Evolutionary conservation across 345 rosid species (phyloP).

Genomic region (Hibiscus mutabilis): DNA sequence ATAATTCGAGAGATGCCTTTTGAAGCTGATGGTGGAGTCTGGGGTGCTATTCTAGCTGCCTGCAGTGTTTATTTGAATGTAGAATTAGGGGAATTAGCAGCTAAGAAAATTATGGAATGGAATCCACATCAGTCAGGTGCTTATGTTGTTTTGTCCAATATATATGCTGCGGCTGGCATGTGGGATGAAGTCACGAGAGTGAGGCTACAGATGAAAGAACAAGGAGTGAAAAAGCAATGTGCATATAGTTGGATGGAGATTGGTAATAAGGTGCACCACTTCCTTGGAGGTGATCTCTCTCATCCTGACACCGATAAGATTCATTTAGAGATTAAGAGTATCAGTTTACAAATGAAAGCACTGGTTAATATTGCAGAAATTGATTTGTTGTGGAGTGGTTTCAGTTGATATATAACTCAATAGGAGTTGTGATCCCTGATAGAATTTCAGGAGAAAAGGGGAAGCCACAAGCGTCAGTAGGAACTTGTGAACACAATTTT

Average conservation of each 20-base stretch:
- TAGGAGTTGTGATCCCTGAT: background rate
- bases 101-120: constrained; percentile 18
- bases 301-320: constrained; percentile 22
- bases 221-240: constrained; percentile 21
- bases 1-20: constrained; percentile 20
- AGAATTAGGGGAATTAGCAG: constrained; percentile 28
- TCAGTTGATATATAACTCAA: constrained; percentile 7
- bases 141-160: constrained; percentile 26
- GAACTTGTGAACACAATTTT: background rate
- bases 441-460: background rate
- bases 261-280: constrained; percentile 22
- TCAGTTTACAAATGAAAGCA: constrained; percentile 17
- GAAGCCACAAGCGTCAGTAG: background rate
- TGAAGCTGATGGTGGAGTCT: constrained; percentile 17
- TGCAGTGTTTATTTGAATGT: constrained; percentile 19
- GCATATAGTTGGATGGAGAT: constrained; percentile 33
- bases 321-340: constrained; percentile 16
- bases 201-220: constrained; percentile 23
- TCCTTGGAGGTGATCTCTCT: constrained; percentile 28
- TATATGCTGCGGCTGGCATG: constrained; percentile 33
- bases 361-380: constrained; percentile 12
- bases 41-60: constrained; percentile 30
- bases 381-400: constrained; percentile 11
- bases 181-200: constrained; percentile 25
- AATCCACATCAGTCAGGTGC: constrained; percentile 21